These are phyloP conservation scores for Myxozyma lipomycoides DNA, from an alignment of 805 yeast species.

Conservation along the genomic window DNA sequence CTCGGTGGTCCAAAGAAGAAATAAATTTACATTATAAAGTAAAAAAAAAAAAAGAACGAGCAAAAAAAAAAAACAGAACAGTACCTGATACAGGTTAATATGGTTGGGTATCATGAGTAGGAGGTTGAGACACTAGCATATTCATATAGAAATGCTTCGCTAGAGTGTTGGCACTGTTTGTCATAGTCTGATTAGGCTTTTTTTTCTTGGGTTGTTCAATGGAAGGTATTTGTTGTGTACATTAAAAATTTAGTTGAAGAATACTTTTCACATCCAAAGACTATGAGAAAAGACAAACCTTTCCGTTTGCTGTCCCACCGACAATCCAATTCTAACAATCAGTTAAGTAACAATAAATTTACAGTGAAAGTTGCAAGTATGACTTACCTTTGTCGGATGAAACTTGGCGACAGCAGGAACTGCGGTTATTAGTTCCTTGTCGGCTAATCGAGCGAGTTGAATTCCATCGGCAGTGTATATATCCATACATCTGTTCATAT, in stretches of 20 bases:
- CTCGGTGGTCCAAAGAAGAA: constrained; percentile 49
- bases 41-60: neutral
- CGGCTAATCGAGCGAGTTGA: constrained; percentile 70
- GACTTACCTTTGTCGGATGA: constrained; percentile 61
- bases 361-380: neutral
- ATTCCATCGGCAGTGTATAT: constrained; percentile 72
- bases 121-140: no score
- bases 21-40: constrained; percentile 8
- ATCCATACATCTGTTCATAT: constrained; percentile 87
- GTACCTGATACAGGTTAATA: neutral
- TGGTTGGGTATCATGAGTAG: neutral
- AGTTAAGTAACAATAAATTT: neutral
- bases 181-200: no score
- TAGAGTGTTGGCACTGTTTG: no score
- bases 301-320: constrained; percentile 95
- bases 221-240: neutral
- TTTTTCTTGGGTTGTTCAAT: neutral
- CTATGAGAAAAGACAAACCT: constrained; percentile 41
- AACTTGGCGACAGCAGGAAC: constrained; percentile 87
- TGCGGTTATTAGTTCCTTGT: constrained; percentile 59
- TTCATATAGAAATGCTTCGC: no score
- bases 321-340: constrained; percentile 64
- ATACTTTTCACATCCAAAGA: neutral
- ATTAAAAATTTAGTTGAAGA: neutral
- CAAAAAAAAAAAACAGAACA: neutral